Evolutionary conservation across 164 flowering plant species (phyloP), one percentile per base, ranked within the genome.

Genomic region (Liquidambar formosana): DNA sequence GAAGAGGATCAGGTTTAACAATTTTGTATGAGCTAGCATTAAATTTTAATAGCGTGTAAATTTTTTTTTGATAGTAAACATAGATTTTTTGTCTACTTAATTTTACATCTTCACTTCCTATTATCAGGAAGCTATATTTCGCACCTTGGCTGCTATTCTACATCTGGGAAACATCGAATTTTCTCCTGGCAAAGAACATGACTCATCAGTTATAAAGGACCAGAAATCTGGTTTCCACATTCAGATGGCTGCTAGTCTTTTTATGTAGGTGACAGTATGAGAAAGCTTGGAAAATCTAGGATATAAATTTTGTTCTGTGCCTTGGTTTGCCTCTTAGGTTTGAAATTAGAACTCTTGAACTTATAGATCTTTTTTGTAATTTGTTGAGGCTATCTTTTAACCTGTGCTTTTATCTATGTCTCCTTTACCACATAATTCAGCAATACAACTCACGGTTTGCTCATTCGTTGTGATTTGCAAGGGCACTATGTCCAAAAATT

Each of bases 101-200:
- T 68, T 48, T 47, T 48, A 22, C 4, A 8, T 43, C 26, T 25
- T 57, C 44, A 45, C 15, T 15, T 54, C 22, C 8, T 14, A 10
- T 71, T 28, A 53, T 57, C 82, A 96, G 98, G 97, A 93, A 80
- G 87, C 97, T 26, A 92, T 96, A 79, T 96, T 93, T 75, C 96
- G 97, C 25, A 85, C 87, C 16, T 75, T 96, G 80, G 99, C 99
- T 75, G 99, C 87, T 27, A 93, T 96, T 73, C 71, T 96, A 23
- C 99, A 96, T 79, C 78, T 96, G 68, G 98, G 99, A 5, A 96
- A 96, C 69, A 76, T 96, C 61, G 96, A 92, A 60, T 96, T 96
- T 81, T 89, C 97, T 73, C 98, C 97, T 52, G 99, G 99, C 46
- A 89, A 86, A 73, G 99, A 93, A 84, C 94, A 96, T 74, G 99